These are phyloP conservation scores for Acer saccharum DNA, from an alignment of 345 rosid genomes.

Conservation along the genomic window DNA sequence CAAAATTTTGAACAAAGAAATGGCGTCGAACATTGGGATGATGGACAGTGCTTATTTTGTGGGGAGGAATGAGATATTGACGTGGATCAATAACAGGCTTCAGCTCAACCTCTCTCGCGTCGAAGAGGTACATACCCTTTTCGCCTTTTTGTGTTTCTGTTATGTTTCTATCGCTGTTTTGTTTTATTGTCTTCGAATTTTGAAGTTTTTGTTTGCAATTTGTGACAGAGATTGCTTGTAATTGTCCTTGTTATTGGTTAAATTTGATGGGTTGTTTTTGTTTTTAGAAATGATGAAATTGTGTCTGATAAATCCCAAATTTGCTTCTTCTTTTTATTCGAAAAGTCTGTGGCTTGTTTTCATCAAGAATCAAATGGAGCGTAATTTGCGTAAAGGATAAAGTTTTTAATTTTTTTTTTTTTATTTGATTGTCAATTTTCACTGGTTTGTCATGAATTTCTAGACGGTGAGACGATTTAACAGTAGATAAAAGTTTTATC, in stretches of 20 bases:
- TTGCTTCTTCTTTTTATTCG: not conserved
- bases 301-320: not conserved
- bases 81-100: slow-evolving; percentile 91
- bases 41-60: slow-evolving; percentile 99
- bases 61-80: slow-evolving; percentile 88
- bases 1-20: slow-evolving; percentile 22
- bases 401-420: not conserved
- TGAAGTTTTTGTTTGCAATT: not conserved
- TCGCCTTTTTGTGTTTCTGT: not conserved
- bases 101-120: slow-evolving; percentile 88
- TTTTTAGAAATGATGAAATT: not conserved
- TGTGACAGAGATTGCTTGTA: not conserved
- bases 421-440: not conserved
- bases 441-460: not conserved
- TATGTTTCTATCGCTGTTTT: not conserved
- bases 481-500: not conserved
- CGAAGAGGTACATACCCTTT: slow-evolving; percentile 64
- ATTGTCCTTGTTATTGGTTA: not conserved
- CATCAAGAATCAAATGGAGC: not conserved
- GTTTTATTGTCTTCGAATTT: not conserved
- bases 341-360: not conserved
- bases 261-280: slow-evolving; percentile 1
- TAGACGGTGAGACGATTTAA: not conserved
- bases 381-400: not conserved
- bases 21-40: slow-evolving; percentile 94